These are phyloP conservation scores for Euphorbia schlechtendalii DNA, from an alignment of 441 rosid species.

Conservation along the genomic window DNA sequence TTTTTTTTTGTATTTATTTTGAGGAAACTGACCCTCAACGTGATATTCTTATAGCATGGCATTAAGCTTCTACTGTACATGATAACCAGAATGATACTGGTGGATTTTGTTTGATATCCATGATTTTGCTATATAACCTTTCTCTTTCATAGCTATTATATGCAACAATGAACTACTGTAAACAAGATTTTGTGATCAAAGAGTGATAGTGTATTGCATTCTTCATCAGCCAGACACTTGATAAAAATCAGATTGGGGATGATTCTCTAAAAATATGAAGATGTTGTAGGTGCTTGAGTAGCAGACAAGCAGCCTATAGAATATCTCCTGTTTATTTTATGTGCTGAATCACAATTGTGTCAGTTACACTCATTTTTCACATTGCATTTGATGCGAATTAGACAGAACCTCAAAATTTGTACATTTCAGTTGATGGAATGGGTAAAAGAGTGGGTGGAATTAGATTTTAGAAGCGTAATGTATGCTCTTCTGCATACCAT, in stretches of 20 bases:
- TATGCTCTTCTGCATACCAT: background rate
- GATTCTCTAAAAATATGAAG: background rate
- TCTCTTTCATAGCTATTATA: conserved; percentile 8
- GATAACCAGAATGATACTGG: background rate
- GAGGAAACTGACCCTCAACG: background rate
- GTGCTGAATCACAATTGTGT: background rate
- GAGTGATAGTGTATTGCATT: background rate
- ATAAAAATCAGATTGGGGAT: background rate
- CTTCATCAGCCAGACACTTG: background rate
- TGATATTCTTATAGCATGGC: background rate
- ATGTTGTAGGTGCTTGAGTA: background rate
- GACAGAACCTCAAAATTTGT: background rate
- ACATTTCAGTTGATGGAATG: background rate
- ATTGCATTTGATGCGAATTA: background rate
- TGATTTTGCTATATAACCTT: background rate
- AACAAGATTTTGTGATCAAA: no score
- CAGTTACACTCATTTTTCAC: background rate
- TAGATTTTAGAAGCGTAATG: background rate
- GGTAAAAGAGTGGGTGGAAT: background rate
- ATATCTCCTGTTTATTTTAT: background rate
- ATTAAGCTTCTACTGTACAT: background rate
- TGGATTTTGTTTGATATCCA: background rate
- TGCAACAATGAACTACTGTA: background rate
- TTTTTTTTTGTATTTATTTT: background rate
- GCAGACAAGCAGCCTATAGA: background rate